These are phyloP conservation scores for Phialophora tarda DNA, from an alignment of 2,329 filamentous ascomycete species.

Conservation along the genomic window DNA sequence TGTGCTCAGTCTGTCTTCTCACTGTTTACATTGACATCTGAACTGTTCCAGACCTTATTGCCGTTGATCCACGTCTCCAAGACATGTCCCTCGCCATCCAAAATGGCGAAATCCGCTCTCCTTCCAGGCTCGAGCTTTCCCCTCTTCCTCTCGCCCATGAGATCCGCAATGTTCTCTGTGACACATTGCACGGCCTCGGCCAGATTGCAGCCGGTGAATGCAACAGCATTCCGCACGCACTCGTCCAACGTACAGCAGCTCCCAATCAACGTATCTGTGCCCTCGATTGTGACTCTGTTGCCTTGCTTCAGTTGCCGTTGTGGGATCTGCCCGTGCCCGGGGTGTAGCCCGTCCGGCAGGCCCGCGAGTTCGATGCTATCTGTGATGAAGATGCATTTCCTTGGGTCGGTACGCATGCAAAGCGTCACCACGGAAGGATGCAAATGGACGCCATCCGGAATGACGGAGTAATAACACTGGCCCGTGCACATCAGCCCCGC, in stretches of 20 bases:
- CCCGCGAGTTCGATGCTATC: slow-evolving; percentile 62
- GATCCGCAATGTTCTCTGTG: slow-evolving; percentile 57
- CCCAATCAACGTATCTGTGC: slow-evolving; percentile 61
- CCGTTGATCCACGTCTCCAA: slow-evolving; percentile 60
- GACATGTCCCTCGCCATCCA: slow-evolving; percentile 54
- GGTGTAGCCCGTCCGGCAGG: slow-evolving; percentile 58
- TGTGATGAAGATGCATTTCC: slow-evolving; percentile 58
- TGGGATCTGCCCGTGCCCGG: slow-evolving; percentile 59
- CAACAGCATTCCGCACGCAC: slow-evolving; percentile 53
- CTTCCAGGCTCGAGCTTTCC: slow-evolving; percentile 54
- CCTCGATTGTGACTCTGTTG: slow-evolving; percentile 57
- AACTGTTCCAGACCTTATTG: slow-evolving; percentile 47
- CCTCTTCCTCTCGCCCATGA: slow-evolving; percentile 56
- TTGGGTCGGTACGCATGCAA: slow-evolving; percentile 55
- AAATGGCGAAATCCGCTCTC: slow-evolving; percentile 57
- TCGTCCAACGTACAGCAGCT: slow-evolving; percentile 59
- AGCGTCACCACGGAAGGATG: slow-evolving; percentile 58
- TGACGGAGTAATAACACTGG: slow-evolving; percentile 58
- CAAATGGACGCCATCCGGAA: slow-evolving; percentile 61
- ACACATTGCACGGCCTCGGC: slow-evolving; percentile 57
- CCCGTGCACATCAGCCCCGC: slow-evolving; percentile 49
- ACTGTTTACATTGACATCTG: background rate
- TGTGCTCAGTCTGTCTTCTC: background rate
- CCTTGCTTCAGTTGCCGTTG: slow-evolving; percentile 57
- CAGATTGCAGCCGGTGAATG: slow-evolving; percentile 54